Conservation (phyloP, 176 grass and related monocot genomes). For the Cocos nucifera region DNA sequence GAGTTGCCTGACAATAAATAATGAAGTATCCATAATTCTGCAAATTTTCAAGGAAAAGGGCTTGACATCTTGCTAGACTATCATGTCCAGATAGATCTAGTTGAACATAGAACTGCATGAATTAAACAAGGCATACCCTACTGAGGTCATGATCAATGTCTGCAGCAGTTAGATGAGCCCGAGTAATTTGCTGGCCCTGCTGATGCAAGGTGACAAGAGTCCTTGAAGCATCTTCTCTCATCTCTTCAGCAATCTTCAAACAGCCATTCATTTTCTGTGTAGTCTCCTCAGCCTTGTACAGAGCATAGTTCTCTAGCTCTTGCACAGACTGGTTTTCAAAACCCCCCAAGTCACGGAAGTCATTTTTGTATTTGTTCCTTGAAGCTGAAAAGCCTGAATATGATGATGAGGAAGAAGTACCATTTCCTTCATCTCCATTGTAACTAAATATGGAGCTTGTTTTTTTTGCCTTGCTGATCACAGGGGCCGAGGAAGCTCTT, state of each 20-base stretch:
- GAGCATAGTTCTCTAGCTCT: slow-evolving; percentile 60
- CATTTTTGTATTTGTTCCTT: slow-evolving; percentile 48
- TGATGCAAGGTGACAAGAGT: slow-evolving; percentile 78
- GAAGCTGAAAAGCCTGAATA: slow-evolving; percentile 17
- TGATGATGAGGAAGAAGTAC: slow-evolving; percentile 5
- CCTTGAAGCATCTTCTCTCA: slow-evolving; percentile 62
- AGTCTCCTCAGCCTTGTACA: slow-evolving; percentile 74
- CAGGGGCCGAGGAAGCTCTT: slow-evolving; percentile 1
- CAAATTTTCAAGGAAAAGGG: too few species aligned
- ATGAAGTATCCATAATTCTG: too few species aligned
- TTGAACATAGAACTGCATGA: neutral
- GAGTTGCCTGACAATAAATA: too few species aligned
- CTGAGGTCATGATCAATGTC: slow-evolving; percentile 87
- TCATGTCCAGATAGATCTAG: neutral
- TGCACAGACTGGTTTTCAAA: slow-evolving; percentile 59
- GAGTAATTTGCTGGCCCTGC: slow-evolving; percentile 74
- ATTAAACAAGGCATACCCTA: slow-evolving; percentile 34
- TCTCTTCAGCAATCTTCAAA: slow-evolving; percentile 76
- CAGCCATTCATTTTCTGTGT: slow-evolving; percentile 45
- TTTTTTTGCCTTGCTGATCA: neutral
- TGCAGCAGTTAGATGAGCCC: slow-evolving; percentile 56
- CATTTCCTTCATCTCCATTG: neutral
- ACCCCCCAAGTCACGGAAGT: slow-evolving; percentile 65
- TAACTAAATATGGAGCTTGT: neutral
- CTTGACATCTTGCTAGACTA: neutral